Evolutionary conservation across 179 eudicot species (phyloP), one percentile per base, ranked within the genome.

Genomic region (Spinacia oleracea): DNA sequence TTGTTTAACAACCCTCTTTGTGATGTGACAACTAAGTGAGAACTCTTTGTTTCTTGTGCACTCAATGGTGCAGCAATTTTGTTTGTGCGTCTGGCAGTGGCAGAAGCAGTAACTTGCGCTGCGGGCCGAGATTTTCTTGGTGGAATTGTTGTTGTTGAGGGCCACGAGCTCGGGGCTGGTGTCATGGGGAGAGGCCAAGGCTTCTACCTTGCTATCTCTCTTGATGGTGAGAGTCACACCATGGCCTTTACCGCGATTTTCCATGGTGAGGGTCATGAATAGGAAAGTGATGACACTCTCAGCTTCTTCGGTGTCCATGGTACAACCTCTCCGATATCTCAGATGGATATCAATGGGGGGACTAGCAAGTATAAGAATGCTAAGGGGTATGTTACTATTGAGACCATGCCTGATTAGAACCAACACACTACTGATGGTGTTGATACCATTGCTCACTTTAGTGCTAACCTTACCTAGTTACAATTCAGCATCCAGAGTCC

Each of bases 281-380:
- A n/a, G n/a, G n/a, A n/a, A n/a, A n/a, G n/a, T n/a, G n/a, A n/a
- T n/a, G n/a, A n/a, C n/a, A n/a, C n/a, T n/a, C n/a, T n/a, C n/a
- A n/a, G n/a, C n/a, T n/a, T n/a, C n/a, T n/a, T n/a, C n/a, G n/a
- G n/a, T n/a, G 87, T 96, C 20, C 99, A 96, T 72, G 74, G 98
- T 8, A 90, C 96, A 0, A 98, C 94, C 0, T 86, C 97, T 4
- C 98, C 96, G 0, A 73, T 85, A 5, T 93, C 97, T 1, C 89
- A 93, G 20, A 84, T 96, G 0, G 96, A 96, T 0, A 78, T 96
- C 38, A 84, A 93, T 51, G 99, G 99, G 29, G 99, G 97, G 23
- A 93, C 94, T 0, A 95, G 98, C 0, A 88, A 86, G 85, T 93
- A 90, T 65, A 93, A 89, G 85, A 84, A 90, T 83, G 98, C 97